These are phyloP conservation scores for Pistacia integerrima DNA, from an alignment of 345 rosid species.

Conservation along the genomic window DNA sequence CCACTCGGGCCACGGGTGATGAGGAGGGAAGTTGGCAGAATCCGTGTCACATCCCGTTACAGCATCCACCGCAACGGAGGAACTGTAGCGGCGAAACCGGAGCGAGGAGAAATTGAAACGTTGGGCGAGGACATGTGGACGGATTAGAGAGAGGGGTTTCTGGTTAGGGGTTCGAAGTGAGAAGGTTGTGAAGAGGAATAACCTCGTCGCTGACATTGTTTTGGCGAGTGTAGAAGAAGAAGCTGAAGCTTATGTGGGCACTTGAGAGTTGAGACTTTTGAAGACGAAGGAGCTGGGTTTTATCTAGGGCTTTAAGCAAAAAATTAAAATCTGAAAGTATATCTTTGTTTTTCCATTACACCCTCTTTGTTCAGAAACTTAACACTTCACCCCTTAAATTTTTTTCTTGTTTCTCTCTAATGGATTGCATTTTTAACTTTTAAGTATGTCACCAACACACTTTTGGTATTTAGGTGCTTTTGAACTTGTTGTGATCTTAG, in stretches of 20 bases:
- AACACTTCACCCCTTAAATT: no score
- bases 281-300: no score
- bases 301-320: no score
- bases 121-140: neutral
- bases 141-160: neutral
- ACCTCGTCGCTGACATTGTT: neutral
- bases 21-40: constrained; percentile 13
- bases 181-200: neutral
- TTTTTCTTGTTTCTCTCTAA: no score
- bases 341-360: no score
- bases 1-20: constrained; percentile 96
- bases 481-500: no score
- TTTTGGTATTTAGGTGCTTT: no score
- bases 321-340: no score
- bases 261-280: neutral
- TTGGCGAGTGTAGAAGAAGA: neutral
- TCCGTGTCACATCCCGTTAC: constrained; percentile 13
- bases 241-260: neutral
- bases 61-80: neutral
- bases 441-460: no score
- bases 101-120: neutral
- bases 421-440: no score
- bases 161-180: neutral
- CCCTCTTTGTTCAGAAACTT: no score
- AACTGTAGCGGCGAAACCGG: neutral